Conservation (phyloP, 306 rosid genomes). For the Rosa lucieae region DNA sequence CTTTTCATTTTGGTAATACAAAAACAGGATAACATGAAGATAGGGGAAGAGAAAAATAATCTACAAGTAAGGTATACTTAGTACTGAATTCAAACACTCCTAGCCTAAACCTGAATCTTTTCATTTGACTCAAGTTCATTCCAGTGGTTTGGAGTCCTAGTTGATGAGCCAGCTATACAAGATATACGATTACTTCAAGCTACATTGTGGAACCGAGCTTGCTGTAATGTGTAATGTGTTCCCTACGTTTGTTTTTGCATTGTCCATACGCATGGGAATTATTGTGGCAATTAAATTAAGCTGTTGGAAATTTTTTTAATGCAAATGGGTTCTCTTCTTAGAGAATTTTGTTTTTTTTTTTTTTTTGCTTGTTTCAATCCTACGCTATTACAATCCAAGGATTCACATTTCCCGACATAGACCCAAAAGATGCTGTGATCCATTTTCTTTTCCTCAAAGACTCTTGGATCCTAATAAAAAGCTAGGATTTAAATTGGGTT, state of each 20-base stretch:
- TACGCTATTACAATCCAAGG: background rate
- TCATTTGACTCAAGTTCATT: background rate
- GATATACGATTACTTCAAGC: too few relatives aligned
- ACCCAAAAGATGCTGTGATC: background rate
- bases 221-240: too few relatives aligned
- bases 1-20: background rate
- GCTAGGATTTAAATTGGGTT: background rate
- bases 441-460: background rate
- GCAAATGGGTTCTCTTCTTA: background rate
- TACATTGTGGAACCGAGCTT: too few relatives aligned
- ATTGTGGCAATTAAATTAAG: too few relatives aligned
- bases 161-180: too few relatives aligned
- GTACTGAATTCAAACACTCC: background rate
- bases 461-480: background rate
- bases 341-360: background rate
- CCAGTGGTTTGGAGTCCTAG: too few relatives aligned
- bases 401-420: background rate
- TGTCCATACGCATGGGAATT: too few relatives aligned
- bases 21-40: background rate
- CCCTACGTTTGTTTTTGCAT: too few relatives aligned
- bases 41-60: background rate
- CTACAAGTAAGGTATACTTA: background rate
- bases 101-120: background rate
- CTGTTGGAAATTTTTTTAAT: too few relatives aligned
- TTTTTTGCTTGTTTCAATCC: background rate